A percentile compares a stretch with the other conserved stretches of the same genome.
phyloP scores from a whole-genome alignment of 441 rosid genomes.

The Aquilaria agallochum region DNA sequence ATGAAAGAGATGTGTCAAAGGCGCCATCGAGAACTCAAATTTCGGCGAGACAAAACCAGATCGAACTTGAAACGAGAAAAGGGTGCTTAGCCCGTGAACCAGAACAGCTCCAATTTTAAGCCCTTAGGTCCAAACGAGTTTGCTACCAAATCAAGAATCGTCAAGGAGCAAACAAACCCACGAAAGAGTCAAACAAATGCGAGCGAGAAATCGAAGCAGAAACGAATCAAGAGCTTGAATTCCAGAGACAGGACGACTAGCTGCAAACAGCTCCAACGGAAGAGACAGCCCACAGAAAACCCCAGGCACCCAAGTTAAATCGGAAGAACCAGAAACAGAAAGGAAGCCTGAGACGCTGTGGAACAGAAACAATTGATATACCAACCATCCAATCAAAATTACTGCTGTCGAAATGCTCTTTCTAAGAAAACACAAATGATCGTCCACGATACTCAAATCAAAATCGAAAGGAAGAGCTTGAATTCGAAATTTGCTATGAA shows the following conservation, averaged over 20 bases:
- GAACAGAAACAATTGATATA: no score
- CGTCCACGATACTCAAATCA: no score
- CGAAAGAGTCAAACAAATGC: constrained; percentile 4
- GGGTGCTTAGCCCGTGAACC: constrained; percentile 39
- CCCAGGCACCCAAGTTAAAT: no score
- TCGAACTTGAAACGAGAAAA: constrained; percentile 19
- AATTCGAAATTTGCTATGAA: no score
- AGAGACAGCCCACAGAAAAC: neutral
- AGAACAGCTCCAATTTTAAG: constrained; percentile 22
- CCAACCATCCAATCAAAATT: no score
- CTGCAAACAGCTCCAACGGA: constrained; percentile 22
- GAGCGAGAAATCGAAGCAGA: constrained; percentile 7
- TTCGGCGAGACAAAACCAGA: constrained; percentile 19
- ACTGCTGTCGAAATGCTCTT: no score
- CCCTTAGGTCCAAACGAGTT: constrained; percentile 29
- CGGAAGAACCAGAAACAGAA: no score
- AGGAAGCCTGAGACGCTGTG: constrained; percentile 35
- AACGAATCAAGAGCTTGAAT: constrained; percentile 11
- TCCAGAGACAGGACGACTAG: constrained; percentile 13
- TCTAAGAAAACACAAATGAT: no score
- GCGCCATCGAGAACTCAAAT: constrained; percentile 17
- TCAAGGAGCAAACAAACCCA: constrained; percentile 22
- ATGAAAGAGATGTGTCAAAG: constrained; percentile 77
- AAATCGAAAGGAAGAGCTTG: no score
- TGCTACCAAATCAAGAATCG: constrained; percentile 41